Conservation (phyloP, 352 stramenopile genomes). For the Globisporangium uncinulatum region DNA sequence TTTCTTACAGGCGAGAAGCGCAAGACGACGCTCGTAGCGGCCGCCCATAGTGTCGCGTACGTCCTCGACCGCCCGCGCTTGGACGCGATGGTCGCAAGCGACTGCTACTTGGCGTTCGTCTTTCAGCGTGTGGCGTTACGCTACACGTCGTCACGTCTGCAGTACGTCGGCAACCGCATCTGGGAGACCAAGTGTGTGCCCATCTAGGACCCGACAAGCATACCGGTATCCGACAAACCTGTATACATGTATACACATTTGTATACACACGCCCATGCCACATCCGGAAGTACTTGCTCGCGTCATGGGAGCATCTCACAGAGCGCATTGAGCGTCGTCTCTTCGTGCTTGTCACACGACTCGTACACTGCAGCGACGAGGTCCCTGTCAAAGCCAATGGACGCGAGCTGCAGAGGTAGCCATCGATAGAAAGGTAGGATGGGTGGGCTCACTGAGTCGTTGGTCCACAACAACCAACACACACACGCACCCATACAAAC, state of each 20-base stretch:
- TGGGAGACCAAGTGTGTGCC: conserved; percentile 82
- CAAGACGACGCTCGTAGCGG: conserved; percentile 69
- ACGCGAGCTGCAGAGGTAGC: conserved; percentile 26
- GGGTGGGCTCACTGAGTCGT: no score
- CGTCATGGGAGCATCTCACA: conserved; percentile 35
- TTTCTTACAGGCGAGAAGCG: conserved; percentile 76
- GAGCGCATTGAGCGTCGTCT: conserved; percentile 44
- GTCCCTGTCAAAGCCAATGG: conserved; percentile 54
- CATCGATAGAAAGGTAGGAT: no score
- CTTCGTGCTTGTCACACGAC: conserved; percentile 50
- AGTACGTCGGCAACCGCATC: conserved; percentile 82
- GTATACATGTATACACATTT: no score
- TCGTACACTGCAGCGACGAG: conserved; percentile 52
- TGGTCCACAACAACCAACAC: background rate
- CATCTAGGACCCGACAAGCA: conserved; percentile 23
- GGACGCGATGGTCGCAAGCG: conserved; percentile 52
- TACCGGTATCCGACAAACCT: no score
- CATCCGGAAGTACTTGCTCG: background rate
- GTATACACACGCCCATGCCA: conserved; percentile 3
- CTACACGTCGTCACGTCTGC: conserved; percentile 69
- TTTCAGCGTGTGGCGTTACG: conserved; percentile 70
- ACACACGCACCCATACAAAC: background rate
- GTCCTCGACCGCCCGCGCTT: conserved; percentile 52
- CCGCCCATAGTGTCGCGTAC: conserved; percentile 57
- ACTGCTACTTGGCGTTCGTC: conserved; percentile 64